phyloP scores from a whole-genome alignment of 1,284 basidiomycete species.

The Gomphus sp. region DNA sequence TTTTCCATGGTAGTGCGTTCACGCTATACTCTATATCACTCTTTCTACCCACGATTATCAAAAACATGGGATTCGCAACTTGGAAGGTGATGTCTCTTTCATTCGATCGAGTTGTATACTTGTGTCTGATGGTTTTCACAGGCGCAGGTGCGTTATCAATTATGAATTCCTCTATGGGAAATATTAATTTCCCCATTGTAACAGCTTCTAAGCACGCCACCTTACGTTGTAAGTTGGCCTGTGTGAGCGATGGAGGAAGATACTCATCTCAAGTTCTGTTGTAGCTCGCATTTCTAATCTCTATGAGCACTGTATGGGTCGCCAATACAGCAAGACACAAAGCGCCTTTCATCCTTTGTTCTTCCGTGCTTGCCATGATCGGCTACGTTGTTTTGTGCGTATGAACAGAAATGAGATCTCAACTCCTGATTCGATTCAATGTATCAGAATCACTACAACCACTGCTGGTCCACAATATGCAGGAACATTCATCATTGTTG shows the following conservation, averaged over 20 bases:
- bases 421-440: neutral
- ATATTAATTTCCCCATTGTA: neutral
- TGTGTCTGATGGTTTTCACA: neutral
- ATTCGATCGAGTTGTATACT: neutral
- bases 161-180: neutral
- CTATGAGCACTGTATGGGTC: conserved; percentile 34
- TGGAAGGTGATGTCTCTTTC: conserved; percentile 36
- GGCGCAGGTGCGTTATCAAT: conserved; percentile 1
- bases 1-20: conserved; percentile 61
- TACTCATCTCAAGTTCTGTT: neutral
- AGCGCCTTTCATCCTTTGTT: conserved; percentile 49
- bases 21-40: conserved; percentile 45
- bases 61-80: conserved; percentile 42
- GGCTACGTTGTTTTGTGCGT: conserved; percentile 54
- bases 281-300: conserved; percentile 14
- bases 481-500: conserved; percentile 49
- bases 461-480: conserved; percentile 49
- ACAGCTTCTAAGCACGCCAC: conserved; percentile 7
- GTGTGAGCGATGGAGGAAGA: neutral
- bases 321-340: conserved; percentile 37
- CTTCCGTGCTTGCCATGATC: conserved; percentile 43
- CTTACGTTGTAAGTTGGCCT: conserved; percentile 1
- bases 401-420: conserved; percentile 6
- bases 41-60: conserved; percentile 55
- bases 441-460: neutral